Evolutionary conservation across 257 asterid genomes (phyloP).

Genomic region (Voacanga thouarsii): DNA sequence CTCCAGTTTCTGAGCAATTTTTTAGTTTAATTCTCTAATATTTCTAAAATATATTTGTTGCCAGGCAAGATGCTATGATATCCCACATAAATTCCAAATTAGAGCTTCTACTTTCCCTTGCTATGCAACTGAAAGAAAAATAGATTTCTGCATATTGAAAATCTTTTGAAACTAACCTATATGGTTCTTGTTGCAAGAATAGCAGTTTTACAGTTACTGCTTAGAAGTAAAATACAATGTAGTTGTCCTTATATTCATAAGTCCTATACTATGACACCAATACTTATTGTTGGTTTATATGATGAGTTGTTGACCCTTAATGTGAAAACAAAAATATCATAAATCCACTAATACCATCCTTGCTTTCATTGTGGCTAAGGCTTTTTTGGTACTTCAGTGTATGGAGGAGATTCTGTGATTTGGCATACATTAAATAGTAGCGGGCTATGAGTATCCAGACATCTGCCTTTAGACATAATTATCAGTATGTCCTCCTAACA

Average conservation of each 20-base stretch:
- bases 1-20: neutral
- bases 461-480: neutral
- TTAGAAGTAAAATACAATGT: neutral
- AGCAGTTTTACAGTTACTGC: neutral
- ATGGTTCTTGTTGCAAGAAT: neutral
- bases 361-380: neutral
- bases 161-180: neutral
- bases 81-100: neutral
- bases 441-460: neutral
- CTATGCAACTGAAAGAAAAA: neutral
- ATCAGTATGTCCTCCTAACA: neutral
- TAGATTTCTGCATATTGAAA: neutral
- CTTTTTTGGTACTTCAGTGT: neutral
- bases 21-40: neutral
- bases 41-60: neutral
- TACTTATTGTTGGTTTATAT: neutral
- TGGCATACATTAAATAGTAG: neutral
- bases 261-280: neutral
- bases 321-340: neutral
- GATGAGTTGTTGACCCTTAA: neutral
- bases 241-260: neutral
- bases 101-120: neutral
- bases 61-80: neutral
- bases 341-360: neutral
- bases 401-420: conserved; percentile 6